A percentile compares a stretch with the other conserved stretches of the same genome.
These are phyloP conservation scores for Chaetoscypha palmicola DNA, from an alignment of 2,329 filamentous ascomycete species.

Conservation along the genomic window DNA sequence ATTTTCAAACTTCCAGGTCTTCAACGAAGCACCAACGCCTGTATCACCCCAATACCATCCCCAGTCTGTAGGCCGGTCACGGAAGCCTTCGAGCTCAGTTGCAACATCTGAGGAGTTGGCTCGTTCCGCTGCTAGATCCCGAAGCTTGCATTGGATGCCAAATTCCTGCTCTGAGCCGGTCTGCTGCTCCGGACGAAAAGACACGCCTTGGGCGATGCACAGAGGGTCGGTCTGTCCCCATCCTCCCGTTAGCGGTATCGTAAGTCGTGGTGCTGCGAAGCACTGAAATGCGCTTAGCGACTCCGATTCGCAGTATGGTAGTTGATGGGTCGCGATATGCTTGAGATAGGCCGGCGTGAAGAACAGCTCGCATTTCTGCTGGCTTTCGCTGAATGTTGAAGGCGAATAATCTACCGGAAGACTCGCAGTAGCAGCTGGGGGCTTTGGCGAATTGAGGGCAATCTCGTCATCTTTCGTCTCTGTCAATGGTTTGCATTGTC, in stretches of 20 bases:
- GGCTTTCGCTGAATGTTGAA: constrained; percentile 8
- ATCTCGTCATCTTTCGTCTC: constrained; percentile 9
- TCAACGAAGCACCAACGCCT: constrained; percentile 12
- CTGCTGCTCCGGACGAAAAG: constrained; percentile 12
- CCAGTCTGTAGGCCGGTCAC: constrained; percentile 10
- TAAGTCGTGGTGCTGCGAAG: constrained; percentile 9
- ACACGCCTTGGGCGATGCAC: constrained; percentile 13
- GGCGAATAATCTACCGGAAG: constrained; percentile 10
- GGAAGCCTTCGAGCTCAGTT: constrained; percentile 11
- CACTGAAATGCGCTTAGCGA: constrained; percentile 10
- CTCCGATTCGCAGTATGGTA: constrained; percentile 11
- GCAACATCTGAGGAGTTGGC: constrained; percentile 13
- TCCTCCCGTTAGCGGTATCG: constrained; percentile 8
- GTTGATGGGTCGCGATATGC: constrained; percentile 10
- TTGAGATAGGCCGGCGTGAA: constrained; percentile 9
- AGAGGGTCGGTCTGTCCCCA: constrained; percentile 8
- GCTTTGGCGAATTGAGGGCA: constrained; percentile 8
- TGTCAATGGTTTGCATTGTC: constrained; percentile 9
- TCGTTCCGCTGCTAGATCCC: constrained; percentile 10
- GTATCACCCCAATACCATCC: constrained; percentile 13
- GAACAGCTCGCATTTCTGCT: constrained; percentile 10
- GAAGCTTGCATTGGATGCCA: constrained; percentile 12
- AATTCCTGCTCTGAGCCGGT: constrained; percentile 8
- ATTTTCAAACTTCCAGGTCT: constrained; percentile 12
- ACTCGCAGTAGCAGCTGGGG: constrained; percentile 9